Base-by-base conservation (phyloP, 2,329 filamentous ascomycete genomes). In the Neopestalotiopsis sp. region DNA sequence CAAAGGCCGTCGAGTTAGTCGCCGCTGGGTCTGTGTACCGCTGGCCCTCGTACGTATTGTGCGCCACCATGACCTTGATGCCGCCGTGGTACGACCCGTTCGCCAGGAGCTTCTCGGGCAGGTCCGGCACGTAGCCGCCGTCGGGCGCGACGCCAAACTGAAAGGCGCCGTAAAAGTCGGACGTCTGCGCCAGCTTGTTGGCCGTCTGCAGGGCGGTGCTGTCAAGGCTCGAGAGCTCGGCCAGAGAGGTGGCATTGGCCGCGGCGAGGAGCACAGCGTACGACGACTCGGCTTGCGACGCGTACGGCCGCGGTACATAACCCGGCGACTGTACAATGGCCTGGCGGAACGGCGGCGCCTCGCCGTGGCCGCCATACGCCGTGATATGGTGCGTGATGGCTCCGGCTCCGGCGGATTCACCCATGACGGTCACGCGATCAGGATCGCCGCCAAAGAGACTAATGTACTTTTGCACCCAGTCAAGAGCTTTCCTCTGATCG, bases 401-500 rank as follows among this genome's bases (percentile, higher is more conserved):
- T 6, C 65, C 65, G 2, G 74, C 67, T 17, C 83, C 82, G 9
- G 83, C 81, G 49, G 81, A 83, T 73, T 83, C 79, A 4, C 83
- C 83, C 61, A 79, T 79, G 20, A 83, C 74, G 0, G 79, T 78
- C 63, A 84, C 82, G 6, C 73, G 72, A 2, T 71, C 63, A 2
- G 76, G 24, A 38, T 73, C 68, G 20, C 72, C 71, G 2, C 72
- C 70, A 38, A 73, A 73, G 14, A 70, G 65, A 32, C 69, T 76
- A 56, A 85, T 81, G 71, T 86, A 85, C 45, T 81, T 75, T 14
- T 76, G 76, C 0, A 85, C 71, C 84, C 84, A 86, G 74, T 84
- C 79, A 0, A 86, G 74, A 0, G 82, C 83, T 4, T 79, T 70
- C 2, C 84, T 79, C 70, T 87, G 85, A 71, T 88, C 85, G 2